Conservation (phyloP, 2,329 filamentous ascomycete species). For the Cladosporium sp. region DNA sequence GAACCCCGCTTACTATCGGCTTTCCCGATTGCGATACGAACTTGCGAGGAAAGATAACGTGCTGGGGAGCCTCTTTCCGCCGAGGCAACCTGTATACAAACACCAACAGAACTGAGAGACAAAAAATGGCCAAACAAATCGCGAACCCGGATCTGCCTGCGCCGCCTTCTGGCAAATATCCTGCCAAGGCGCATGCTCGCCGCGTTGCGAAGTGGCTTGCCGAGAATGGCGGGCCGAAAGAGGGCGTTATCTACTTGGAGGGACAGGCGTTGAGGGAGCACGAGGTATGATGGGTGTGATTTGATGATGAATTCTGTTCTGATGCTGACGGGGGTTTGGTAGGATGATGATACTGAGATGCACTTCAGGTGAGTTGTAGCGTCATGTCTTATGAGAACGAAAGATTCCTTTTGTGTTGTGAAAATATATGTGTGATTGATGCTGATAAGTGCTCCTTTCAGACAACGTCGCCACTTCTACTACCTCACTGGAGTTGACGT, state of each 20-base stretch:
- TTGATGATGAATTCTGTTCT: not conserved
- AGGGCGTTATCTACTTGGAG: conserved; percentile 84
- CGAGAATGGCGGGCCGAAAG: conserved; percentile 62
- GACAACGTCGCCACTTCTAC: conserved; percentile 73
- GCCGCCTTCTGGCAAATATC: conserved; percentile 60
- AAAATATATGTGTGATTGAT: not conserved
- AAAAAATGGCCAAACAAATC: conserved; percentile 31
- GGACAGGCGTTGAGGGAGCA: conserved; percentile 76
- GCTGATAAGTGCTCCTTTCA: not conserved
- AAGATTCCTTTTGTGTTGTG: not conserved
- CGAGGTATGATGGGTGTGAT: conserved; percentile 52
- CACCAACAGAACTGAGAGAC: conserved; percentile 26
- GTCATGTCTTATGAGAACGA: not conserved
- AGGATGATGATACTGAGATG: conserved; percentile 79
- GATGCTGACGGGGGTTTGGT: conserved; percentile 2
- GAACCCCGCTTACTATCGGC: conserved; percentile 11
- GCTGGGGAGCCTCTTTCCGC: not conserved
- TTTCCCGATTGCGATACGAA: conserved; percentile 8
- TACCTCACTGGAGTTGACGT: conserved; percentile 87
- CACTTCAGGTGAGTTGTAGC: conserved; percentile 68
- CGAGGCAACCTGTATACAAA: conserved; percentile 36
- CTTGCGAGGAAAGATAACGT: not conserved
- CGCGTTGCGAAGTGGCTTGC: conserved; percentile 80
- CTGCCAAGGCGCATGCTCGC: conserved; percentile 82
- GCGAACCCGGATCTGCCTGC: conserved; percentile 40